phyloP scores from a whole-genome alignment of 2,329 filamentous ascomycete genomes.

The Lachnellula arida region DNA sequence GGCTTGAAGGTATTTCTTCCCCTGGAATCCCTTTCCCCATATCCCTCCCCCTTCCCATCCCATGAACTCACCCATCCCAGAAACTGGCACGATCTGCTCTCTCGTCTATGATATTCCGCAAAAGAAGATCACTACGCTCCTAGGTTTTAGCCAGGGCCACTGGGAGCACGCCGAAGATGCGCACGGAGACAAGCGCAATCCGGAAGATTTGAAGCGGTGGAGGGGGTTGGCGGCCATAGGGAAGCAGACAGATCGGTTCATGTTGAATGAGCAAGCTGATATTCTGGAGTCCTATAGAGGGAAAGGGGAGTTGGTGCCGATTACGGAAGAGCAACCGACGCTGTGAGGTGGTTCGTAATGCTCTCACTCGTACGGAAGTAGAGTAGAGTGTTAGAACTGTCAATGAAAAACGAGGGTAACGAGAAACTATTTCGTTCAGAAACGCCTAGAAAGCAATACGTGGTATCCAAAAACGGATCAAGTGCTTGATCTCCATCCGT shows the following conservation, averaged over 20 bases:
- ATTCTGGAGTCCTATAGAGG: conserved; percentile 35
- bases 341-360: neutral
- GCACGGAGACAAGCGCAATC: conserved; percentile 52
- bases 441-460: too few relatives aligned
- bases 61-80: conserved; percentile 21
- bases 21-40: neutral
- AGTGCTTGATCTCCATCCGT: too few relatives aligned
- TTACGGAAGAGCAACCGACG: neutral
- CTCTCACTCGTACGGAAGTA: too few relatives aligned
- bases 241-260: conserved; percentile 43
- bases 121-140: conserved; percentile 45
- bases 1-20: conserved; percentile 41
- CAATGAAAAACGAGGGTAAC: too few relatives aligned
- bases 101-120: conserved; percentile 50
- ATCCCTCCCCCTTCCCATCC: neutral
- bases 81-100: conserved; percentile 53
- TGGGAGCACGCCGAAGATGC: conserved; percentile 48
- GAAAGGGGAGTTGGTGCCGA: neutral
- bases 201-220: conserved; percentile 47
- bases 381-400: too few relatives aligned
- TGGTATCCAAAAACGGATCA: too few relatives aligned
- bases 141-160: conserved; percentile 52
- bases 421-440: too few relatives aligned
- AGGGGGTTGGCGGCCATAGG: conserved; percentile 43
- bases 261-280: conserved; percentile 49